phyloP scores from a whole-genome alignment of 106 monocot species.

The Dendrobium huoshanense region DNA sequence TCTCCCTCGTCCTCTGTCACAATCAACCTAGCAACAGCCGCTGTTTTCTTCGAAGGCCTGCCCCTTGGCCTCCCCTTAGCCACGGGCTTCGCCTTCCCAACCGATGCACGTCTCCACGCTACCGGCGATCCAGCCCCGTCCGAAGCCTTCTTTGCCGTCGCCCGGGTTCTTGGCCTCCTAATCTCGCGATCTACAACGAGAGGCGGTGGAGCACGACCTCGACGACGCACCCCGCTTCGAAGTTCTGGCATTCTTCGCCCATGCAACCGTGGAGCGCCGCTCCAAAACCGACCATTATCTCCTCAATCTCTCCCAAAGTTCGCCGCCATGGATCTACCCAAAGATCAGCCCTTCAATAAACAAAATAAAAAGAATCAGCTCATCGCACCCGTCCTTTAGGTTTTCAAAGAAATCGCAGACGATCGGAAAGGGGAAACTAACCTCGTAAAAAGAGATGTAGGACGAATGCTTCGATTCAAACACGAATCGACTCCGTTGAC shows the following conservation, averaged over 20 bases:
- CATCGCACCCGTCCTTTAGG: neutral
- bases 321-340: constrained; percentile 2
- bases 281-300: constrained; percentile 23
- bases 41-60: constrained; percentile 16
- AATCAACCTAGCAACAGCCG: constrained; percentile 7
- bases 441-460: neutral
- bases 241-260: constrained; percentile 40
- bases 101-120: neutral
- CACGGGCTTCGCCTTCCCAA: neutral
- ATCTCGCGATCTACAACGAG: constrained; percentile 15
- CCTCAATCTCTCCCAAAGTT: constrained; percentile 9
- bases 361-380: neutral
- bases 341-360: neutral
- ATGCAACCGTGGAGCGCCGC: constrained; percentile 18
- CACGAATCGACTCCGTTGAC: neutral
- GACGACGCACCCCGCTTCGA: constrained; percentile 35
- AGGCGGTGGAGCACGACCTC: constrained; percentile 14
- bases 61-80: constrained; percentile 11
- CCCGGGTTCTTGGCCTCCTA: constrained; percentile 17
- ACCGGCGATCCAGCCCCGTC: neutral
- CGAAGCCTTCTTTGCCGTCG: constrained; percentile 15
- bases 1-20: constrained; percentile 11
- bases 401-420: neutral
- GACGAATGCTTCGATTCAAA: neutral
- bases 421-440: neutral